Base-by-base conservation (phyloP, 2,329 filamentous ascomycete species). In the Passalora sequoiae region DNA sequence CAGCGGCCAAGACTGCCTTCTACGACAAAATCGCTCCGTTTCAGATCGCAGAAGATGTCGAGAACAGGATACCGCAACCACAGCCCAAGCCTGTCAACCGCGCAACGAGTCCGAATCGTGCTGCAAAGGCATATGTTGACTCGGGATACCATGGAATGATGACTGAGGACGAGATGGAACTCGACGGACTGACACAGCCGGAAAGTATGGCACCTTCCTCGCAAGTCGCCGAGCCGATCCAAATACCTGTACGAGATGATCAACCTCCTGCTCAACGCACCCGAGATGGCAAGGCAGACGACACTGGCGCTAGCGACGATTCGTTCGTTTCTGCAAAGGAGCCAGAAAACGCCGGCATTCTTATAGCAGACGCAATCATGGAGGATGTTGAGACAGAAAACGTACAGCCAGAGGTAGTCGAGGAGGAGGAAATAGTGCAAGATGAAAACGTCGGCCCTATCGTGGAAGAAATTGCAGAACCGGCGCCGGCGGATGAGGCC, bases 61-160 rank as follows among this genome's bases (percentile, higher is more conserved):
- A 69, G 56, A 46, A 66, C 57, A 53, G 61, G 4, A 55, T 43
- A 30, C 46, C 50, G 27, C 36, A 50, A 17, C 51, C 49, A 31
- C 36, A 51, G 15, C 51, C 54, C 8, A 50, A 51, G 30, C 56
- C 55, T 13, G 56, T 47, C 16, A 59, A 55, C 36, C 56, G 60
- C 10, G 57, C 54, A 29, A 60, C 58, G 37, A 65, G 62, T 40
- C 62, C 62, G 10, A 51, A 60, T 32, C 58, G 61, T 16, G 47
- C 57, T 6, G 58, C 58, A 13, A 63, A 66, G 47, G 47, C 57
- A 15, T 60, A 67, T 33, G 66, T 70, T 1, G 83, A 87, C 55
- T 87, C 84, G 24, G 83, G 84, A 20, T 87, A 86, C 57, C 80
- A 85, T 66, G 83, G 81, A 35, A 84, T 81, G 54, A 54, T 54